Base-by-base conservation (phyloP, 2,329 filamentous ascomycete species). In the Fulvia fulva region DNA sequence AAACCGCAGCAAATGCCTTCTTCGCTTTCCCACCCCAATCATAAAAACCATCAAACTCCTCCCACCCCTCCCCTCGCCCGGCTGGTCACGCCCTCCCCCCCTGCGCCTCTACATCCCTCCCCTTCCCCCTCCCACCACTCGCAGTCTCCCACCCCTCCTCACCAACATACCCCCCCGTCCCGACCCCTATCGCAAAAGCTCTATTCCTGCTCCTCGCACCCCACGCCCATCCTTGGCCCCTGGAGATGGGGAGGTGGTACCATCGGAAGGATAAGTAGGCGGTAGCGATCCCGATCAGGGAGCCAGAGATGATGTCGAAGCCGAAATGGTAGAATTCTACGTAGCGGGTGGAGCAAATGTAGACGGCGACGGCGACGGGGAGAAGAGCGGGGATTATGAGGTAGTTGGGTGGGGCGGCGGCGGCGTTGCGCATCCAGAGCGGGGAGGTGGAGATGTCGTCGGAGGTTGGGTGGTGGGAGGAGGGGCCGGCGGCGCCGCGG, bases 251-350 rank as follows among this genome's bases (percentile, higher is more conserved):
- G 9, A 94, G 77, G 70, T 97, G 91, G 71, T 96, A 97, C 77
- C 87, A 90, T 23, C 89, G 81, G 77, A 96, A 96, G 2, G 87
- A 83, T 65, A 93, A 85, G 71, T 87, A 86, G 21, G 89, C 83
- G 37, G 83, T 83, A 46, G 86, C 75, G 14, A 87, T 81, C 8
- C 93, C 93, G 61, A 97, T 88, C 12, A 89, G 64, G 56, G 87
- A 88, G n/a, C 93, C 93, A 62, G 89, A 90, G 2, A 97, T 76
- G 64, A 97, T 89, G 64, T 97, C 93, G 71, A 96, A 93, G n/a
- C 87, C 91, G 71, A 93, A 89, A 73, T 97, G 93, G 41, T 90
- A 86, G 76, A 87, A 95, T 73, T 97, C 87, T 59, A 87, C 91
- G 83, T 88, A 97, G 11, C 93, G 88, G 1, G 90, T 93, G 26